Percentiles rank a stretch among this genome's conserved stretches.
Evolutionary conservation across 2,329 filamentous ascomycete genomes (phyloP).

Genomic region (Lachnellula occidentalis): DNA sequence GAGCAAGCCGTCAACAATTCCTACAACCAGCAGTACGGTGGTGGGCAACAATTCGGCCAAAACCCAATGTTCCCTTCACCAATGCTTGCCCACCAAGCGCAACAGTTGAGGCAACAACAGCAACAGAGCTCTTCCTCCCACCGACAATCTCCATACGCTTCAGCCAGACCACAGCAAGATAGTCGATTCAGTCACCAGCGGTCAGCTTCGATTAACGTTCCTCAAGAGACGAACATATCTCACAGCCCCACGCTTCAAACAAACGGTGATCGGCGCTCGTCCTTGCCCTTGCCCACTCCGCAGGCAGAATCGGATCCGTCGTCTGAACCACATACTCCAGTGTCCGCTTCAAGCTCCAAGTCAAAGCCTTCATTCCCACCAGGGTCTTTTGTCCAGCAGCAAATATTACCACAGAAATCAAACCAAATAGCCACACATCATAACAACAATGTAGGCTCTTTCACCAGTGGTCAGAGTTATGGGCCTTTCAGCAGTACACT

Average conservation of each 20-base stretch:
- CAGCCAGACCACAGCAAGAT: constrained; percentile 26
- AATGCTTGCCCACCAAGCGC: constrained; percentile 25
- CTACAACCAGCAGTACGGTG: constrained; percentile 33
- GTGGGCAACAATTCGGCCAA: constrained; percentile 30
- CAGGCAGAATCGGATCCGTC: constrained; percentile 5
- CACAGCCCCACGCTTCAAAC: background rate
- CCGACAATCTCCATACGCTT: constrained; percentile 39
- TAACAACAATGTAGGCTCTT: background rate
- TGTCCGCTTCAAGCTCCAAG: constrained; percentile 1
- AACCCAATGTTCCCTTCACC: constrained; percentile 21
- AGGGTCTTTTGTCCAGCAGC: constrained; percentile 17
- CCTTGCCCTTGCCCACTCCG: constrained; percentile 37
- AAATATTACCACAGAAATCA: constrained; percentile 5
- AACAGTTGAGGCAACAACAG: constrained; percentile 11
- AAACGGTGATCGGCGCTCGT: constrained; percentile 36
- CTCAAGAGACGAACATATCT: constrained; percentile 28
- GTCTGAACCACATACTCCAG: constrained; percentile 1
- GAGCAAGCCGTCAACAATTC: constrained; percentile 38
- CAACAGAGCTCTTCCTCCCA: constrained; percentile 23
- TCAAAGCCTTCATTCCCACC: constrained; percentile 21
- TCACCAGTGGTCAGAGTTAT: constrained; percentile 1
- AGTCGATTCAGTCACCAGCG: constrained; percentile 36
- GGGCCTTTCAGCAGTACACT: constrained; percentile 43
- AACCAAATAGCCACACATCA: constrained; percentile 1
- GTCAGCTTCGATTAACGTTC: constrained; percentile 39